Base-by-base conservation (phyloP, 2,329 filamentous ascomycete species). In the Ceratocystis destructans region DNA sequence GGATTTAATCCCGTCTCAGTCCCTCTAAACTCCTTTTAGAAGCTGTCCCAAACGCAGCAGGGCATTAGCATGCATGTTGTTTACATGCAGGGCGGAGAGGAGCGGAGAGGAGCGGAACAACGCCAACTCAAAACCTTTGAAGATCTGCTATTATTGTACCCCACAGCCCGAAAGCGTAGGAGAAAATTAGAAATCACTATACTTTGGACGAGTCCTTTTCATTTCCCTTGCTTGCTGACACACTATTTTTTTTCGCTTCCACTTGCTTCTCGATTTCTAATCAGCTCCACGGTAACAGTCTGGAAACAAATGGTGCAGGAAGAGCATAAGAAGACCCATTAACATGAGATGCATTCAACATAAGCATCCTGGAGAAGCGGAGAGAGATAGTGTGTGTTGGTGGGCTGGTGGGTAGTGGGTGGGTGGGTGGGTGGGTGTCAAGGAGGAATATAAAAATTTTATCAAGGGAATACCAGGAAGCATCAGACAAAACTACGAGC, bases 21-120 rank as follows among this genome's bases (percentile, higher is more conserved):
- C n/a, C 28, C 48, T 5, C 41, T 17, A 55, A 17, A n/a, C 62
- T 48, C n/a, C 45, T 22, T 53, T 64, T 50, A 28, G 20, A 64
- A 53, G 37, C 10, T 15, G 3, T 10, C 37, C 37, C 4, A 41
- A 41, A 4, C 37, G 12, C 5, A 8, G 33, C 37, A 41, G 25
- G 44, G 20, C 33, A 41, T 3, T 62, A 22, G 33, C 37, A 62
- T 62, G 10, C 8, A 17, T 28, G 5, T 61, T 61, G 2, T 41
- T 41, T 15, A 15, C 33, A 37, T 33, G 2, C 22, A 45, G n/a
- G 55, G 55, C 55, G 57, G 44, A 53, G 62, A 55, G 37, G 15
- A 57, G 50, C 53, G 50, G 64, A 50, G 48, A 45, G 55, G 46
- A 57, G 63, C 48, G 63, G 62, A 64, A 55, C 15, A 22, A 15